phyloP scores from a whole-genome alignment of 257 asterid species.

The Solanum piurae region DNA sequence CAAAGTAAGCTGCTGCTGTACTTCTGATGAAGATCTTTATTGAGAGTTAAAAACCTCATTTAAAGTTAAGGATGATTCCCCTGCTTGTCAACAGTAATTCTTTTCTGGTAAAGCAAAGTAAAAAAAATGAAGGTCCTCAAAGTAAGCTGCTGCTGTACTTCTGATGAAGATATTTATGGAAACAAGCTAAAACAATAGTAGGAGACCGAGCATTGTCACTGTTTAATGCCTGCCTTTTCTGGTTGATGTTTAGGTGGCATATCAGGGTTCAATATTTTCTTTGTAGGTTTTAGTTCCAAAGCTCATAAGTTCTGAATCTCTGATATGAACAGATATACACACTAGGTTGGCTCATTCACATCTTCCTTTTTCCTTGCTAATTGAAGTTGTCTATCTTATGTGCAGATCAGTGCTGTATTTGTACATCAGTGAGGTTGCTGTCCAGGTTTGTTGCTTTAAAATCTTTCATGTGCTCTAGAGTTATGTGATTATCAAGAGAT shows the following conservation, averaged over 20 bases:
- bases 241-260: background rate
- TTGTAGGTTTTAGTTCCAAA: background rate
- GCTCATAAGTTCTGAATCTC: background rate
- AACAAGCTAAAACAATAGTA: background rate
- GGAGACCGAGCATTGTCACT: background rate
- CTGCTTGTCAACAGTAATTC: background rate
- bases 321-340: background rate
- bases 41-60: background rate
- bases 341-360: background rate
- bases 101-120: background rate
- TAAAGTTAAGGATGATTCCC: background rate
- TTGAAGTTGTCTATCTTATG: background rate
- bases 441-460: constrained; percentile 45
- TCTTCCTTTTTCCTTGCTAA: background rate
- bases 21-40: background rate
- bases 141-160: background rate
- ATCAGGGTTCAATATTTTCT: background rate
- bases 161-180: background rate
- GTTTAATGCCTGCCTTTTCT: background rate
- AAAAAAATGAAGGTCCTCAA: background rate
- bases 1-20: background rate
- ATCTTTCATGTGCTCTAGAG: background rate
- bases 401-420: constrained; percentile 66
- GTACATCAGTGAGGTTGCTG: constrained; percentile 66
- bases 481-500: background rate